Percentiles rank a stretch among this genome's conserved stretches.
phyloP scores from a whole-genome alignment of 306 rosid genomes.

The Delonix regia region DNA sequence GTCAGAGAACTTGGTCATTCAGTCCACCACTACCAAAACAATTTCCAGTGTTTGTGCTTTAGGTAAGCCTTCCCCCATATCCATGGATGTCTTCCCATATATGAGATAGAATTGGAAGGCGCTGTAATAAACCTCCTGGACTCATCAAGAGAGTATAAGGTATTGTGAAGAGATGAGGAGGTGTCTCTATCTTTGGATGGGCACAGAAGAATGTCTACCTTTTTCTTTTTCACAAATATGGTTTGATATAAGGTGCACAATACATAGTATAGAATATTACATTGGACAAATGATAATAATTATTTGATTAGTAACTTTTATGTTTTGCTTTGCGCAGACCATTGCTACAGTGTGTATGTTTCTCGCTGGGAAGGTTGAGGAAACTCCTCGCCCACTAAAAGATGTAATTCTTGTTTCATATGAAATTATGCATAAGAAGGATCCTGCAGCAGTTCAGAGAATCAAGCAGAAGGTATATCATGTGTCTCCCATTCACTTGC shows the following conservation, averaged over 20 bases:
- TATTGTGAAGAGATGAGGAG: too few relatives aligned
- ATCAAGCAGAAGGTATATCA: slow-evolving; percentile 86
- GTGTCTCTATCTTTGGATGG: too few relatives aligned
- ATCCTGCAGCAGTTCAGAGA: slow-evolving; percentile 84
- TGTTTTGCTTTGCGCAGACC: slow-evolving; percentile 64
- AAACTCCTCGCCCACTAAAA: slow-evolving; percentile 94
- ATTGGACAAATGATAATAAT: slow-evolving; percentile 23
- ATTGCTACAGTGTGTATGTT: slow-evolving; percentile 98
- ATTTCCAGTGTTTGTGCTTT: neutral
- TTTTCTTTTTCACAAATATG: neutral
- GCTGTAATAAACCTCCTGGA: neutral
- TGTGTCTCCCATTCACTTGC: neutral
- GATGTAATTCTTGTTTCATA: slow-evolving; percentile 95
- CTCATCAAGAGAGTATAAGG: too few relatives aligned
- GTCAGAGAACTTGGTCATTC: neutral
- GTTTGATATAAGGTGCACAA: neutral
- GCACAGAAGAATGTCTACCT: too few relatives aligned
- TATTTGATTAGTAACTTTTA: slow-evolving; percentile 32
- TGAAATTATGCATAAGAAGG: slow-evolving; percentile 90
- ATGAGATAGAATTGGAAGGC: neutral
- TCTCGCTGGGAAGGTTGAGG: slow-evolving; percentile 99
- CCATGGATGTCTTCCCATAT: neutral
- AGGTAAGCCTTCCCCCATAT: neutral
- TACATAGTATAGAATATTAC: slow-evolving; percentile 18
- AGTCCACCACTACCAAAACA: neutral